A percentile compares a stretch with the other conserved stretches of the same genome.
Evolutionary conservation across 139 green algal genomes (phyloP).

Genomic region (Haematococcus lacustris): DNA sequence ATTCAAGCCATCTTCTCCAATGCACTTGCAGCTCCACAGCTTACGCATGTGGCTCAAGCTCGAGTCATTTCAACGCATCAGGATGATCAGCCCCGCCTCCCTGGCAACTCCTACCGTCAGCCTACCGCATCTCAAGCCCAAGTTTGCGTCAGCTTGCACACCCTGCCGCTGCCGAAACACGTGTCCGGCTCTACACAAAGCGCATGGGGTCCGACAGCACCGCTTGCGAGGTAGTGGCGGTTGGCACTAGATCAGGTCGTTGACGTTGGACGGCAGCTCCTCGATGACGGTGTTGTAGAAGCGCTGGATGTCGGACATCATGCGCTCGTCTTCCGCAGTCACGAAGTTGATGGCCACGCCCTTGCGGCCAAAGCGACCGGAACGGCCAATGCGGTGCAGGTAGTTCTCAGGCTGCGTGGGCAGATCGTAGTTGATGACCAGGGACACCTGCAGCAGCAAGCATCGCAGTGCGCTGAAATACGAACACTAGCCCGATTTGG

Average conservation of each 20-base stretch:
- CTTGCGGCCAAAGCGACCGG: constrained; percentile 91
- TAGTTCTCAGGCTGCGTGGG: constrained; percentile 99
- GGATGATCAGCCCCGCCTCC: too few relatives aligned
- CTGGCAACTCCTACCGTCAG: too few relatives aligned
- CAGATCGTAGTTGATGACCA: constrained; percentile 99
- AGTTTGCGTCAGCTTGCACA: too few relatives aligned
- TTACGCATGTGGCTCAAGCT: too few relatives aligned
- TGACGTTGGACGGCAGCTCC: constrained; percentile 95
- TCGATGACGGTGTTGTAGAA: constrained; percentile 99
- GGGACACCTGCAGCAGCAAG: constrained; percentile 72
- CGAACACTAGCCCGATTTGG: not conserved
- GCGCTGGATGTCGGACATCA: constrained; percentile 95
- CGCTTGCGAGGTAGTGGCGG: not conserved
- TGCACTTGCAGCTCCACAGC: too few relatives aligned
- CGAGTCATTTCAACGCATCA: too few relatives aligned
- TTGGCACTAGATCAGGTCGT: constrained; percentile 77
- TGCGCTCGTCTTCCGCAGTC: constrained; percentile 78
- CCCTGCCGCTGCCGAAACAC: too few relatives aligned
- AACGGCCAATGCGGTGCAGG: constrained; percentile 95
- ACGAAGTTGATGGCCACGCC: constrained; percentile 99
- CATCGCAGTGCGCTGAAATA: not conserved
- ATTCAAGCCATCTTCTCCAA: too few relatives aligned
- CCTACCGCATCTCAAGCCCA: too few relatives aligned
- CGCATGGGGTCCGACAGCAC: constrained; percentile 48
- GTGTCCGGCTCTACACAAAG: constrained; percentile 20